Evolutionary conservation across 257 asterid species (phyloP).

Genomic region (Gentiana straminea): DNA sequence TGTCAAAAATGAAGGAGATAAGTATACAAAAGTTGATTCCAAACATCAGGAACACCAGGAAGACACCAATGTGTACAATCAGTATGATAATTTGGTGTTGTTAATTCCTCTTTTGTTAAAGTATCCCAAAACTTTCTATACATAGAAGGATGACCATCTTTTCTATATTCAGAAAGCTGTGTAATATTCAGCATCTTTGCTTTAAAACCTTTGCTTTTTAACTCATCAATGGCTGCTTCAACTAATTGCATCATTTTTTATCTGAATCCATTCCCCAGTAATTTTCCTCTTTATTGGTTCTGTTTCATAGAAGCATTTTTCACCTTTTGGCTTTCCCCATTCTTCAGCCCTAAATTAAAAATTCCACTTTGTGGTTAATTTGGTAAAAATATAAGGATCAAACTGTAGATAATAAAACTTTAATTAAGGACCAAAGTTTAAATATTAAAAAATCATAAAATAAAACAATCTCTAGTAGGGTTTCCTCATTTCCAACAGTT

Average conservation of each 20-base stretch:
- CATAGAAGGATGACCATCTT: constrained; percentile 53
- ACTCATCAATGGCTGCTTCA: constrained; percentile 24
- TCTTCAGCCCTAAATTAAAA: constrained; percentile 23
- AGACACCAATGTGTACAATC: constrained; percentile 82
- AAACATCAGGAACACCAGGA: constrained; percentile 77
- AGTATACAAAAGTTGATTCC: constrained; percentile 52
- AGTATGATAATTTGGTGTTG: constrained; percentile 24
- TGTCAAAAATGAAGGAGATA: constrained; percentile 26
- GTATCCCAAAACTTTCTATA: constrained; percentile 22
- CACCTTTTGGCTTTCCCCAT: constrained; percentile 23
- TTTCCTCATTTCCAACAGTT: too few relatives aligned
- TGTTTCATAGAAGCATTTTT: constrained; percentile 34
- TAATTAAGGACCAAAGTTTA: too few relatives aligned
- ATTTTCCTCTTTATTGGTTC: constrained; percentile 23
- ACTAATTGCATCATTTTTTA: constrained; percentile 30
- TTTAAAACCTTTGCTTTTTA: constrained; percentile 28
- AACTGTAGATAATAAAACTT: too few relatives aligned
- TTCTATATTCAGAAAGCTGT: constrained; percentile 48
- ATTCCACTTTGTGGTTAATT: not conserved
- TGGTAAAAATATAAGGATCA: not conserved
- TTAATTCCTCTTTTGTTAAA: constrained; percentile 23
- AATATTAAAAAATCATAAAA: too few relatives aligned
- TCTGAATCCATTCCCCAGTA: constrained; percentile 31
- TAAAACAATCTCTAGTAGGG: too few relatives aligned
- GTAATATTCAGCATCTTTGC: constrained; percentile 51